Percentiles rank a stretch among this genome's conserved stretches.
phyloP scores from a whole-genome alignment of 306 rosid genomes.

The Comarum palustre region DNA sequence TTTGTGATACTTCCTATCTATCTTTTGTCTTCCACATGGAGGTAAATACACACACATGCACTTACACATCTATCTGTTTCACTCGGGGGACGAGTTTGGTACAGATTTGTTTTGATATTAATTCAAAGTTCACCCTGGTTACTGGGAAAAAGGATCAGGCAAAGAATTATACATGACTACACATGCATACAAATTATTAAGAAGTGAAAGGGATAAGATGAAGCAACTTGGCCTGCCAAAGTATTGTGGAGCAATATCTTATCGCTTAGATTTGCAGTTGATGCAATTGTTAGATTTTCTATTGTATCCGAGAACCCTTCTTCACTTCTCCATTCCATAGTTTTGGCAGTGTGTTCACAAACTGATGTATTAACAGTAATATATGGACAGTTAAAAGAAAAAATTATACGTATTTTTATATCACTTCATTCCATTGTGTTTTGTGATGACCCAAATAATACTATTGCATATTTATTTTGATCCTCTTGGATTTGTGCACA shows the following conservation, averaged over 20 bases:
- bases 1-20: background rate
- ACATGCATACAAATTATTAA: background rate
- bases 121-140: background rate
- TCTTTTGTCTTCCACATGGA: background rate
- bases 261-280: background rate
- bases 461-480: background rate
- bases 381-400: background rate
- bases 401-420: background rate
- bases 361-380: background rate
- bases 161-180: background rate
- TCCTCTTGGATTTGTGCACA: background rate
- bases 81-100: background rate
- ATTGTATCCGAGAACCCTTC: background rate
- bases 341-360: background rate
- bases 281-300: background rate
- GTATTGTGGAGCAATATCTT: background rate
- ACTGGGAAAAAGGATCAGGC: background rate
- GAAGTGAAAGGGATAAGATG: background rate
- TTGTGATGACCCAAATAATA: background rate
- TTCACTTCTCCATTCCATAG: background rate
- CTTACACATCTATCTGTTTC: background rate
- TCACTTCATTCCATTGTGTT: background rate
- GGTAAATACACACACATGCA: background rate
- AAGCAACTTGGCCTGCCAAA: background rate
- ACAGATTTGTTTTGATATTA: background rate